phyloP scores from a whole-genome alignment of 176 grass and related monocot species.

The Raddia guianensis region DNA sequence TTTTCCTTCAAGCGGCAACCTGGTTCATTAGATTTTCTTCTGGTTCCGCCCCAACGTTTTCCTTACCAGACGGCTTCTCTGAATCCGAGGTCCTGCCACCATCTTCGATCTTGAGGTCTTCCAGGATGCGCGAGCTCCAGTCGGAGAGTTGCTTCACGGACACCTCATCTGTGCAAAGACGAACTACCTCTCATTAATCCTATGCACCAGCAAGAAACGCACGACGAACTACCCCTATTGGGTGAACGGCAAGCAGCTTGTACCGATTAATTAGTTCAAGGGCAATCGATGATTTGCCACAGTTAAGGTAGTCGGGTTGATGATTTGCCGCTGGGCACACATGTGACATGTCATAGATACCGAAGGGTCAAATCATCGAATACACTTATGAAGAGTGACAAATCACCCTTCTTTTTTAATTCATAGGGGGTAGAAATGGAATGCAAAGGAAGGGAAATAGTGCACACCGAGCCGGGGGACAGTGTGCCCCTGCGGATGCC shows the following conservation, averaged over 20 bases:
- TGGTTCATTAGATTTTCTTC: constrained; percentile 37
- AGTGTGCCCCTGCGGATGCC: constrained; percentile 88
- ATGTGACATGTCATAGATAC: no score
- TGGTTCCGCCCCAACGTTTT: not conserved
- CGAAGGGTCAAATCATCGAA: no score
- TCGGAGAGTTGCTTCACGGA: constrained; percentile 59
- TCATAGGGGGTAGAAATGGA: not conserved
- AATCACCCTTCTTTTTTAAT: no score
- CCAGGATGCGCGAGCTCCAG: constrained; percentile 64
- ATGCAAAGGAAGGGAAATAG: constrained; percentile 7
- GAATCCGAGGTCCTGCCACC: not conserved
- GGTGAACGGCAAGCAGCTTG: not conserved
- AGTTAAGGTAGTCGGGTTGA: no score
- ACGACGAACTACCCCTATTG: no score
- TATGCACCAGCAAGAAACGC: not conserved
- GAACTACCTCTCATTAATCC: not conserved
- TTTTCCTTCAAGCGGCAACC: constrained; percentile 40
- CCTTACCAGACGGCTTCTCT: constrained; percentile 15
- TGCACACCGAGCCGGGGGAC: constrained; percentile 75
- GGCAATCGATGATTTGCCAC: no score
- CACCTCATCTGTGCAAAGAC: constrained; percentile 49
- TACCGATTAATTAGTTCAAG: not conserved
- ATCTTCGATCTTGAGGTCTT: constrained; percentile 20
- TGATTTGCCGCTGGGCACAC: no score
- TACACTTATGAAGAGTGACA: no score